A percentile compares a stretch with the other conserved stretches of the same genome.
Evolutionary conservation across 2,329 filamentous ascomycete genomes (phyloP).

Genomic region (Colletotrichum sp.): DNA sequence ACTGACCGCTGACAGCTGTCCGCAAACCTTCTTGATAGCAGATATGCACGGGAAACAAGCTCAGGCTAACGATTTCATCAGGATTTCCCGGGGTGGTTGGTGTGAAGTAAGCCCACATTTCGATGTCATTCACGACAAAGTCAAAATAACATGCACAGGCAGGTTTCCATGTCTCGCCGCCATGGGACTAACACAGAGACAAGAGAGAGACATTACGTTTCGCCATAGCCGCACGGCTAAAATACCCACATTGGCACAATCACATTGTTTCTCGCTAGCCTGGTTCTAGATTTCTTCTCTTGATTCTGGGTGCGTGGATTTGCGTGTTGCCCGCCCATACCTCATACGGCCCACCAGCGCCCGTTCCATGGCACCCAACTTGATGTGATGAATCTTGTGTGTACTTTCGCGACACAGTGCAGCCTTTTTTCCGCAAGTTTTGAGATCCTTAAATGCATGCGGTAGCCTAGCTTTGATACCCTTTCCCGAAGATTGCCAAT

Average conservation of each 20-base stretch:
- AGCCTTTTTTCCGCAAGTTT: neutral
- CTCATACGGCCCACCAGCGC: neutral
- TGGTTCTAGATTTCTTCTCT: neutral
- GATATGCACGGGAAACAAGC: neutral
- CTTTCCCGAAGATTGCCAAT: neutral
- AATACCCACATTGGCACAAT: neutral
- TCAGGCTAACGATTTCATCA: neutral
- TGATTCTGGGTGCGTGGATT: neutral
- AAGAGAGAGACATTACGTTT: neutral
- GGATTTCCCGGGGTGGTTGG: neutral
- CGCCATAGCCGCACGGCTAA: neutral
- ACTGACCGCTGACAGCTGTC: neutral
- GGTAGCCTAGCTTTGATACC: neutral
- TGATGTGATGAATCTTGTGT: neutral
- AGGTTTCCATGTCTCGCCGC: neutral
- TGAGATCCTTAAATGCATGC: neutral
- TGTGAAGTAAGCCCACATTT: neutral
- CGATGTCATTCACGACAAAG: neutral
- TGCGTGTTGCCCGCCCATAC: neutral
- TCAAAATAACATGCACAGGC: neutral
- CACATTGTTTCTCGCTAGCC: neutral
- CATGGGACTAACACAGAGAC: neutral
- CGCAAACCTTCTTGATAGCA: neutral
- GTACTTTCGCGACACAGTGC: neutral
- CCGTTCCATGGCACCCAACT: neutral